Base-by-base conservation (phyloP, 164 flowering plant species). In the Vitis amurensis region DNA sequence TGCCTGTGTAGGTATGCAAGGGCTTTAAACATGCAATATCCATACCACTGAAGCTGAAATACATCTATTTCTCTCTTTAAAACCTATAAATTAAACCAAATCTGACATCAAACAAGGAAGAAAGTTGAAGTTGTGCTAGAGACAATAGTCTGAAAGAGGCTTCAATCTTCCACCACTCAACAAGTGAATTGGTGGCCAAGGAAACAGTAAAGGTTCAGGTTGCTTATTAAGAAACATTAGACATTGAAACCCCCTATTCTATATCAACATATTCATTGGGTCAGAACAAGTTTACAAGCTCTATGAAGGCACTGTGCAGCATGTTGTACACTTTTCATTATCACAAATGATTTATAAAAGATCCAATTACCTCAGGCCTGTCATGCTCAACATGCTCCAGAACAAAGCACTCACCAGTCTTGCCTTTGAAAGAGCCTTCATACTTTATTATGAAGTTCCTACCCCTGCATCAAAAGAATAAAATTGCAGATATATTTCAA, bases 351-450 rank as follows among this genome's bases (percentile, higher is more conserved):
- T 3, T 37, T 37, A 37, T 37, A 37, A 9, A 67, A n/a, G 17
- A 29, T n/a, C 55, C 44, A 44, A 73, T 74, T 80, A 94, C 98
- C 94, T 95, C 99, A 50, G 99, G 99, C 73, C 97, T 83, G 66
- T 95, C 98, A 81, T 95, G 98, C 65, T 88, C 86, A 69, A 96
- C 91, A 82, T 95, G 91, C 83, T 91, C 88, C 49, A 92, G 76
- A 69, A 93, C 87, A 78, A 93, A 85, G 79, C 96, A 93, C 31
- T 90, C 92, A 61, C 84, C 78, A 71, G 70, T 78, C 56, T 76
- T 87, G 76, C 80, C 74, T 76, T 85, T 91, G 71, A 92, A 79
- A 57, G 92, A 86, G 17, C 91, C 94, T 76, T 86, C 91, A 74
- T 82, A 91, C 63, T 83, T 91, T 64, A 94, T 92, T 19, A 94